Evolutionary conservation across 2,329 filamentous ascomycete genomes (phyloP), one percentile per base, ranked within the genome.

Genomic region (Alternaria triticina): DNA sequence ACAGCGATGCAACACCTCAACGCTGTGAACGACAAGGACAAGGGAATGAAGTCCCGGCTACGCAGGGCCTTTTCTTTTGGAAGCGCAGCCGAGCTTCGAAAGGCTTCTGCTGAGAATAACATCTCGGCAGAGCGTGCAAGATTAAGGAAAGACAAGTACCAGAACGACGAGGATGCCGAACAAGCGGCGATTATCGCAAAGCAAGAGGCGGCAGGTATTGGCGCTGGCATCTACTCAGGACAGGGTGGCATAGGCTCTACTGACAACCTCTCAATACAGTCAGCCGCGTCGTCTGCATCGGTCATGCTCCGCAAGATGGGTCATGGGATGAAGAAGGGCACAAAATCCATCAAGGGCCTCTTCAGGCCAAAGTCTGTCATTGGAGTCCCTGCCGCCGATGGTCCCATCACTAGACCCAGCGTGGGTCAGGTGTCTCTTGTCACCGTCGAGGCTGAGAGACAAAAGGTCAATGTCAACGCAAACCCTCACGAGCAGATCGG

Each of bases 231-330:
- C 70, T 99, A 99, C 78, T 92, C 91, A 23, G 92, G 93, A 13
- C 89, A 92, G 75, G 91, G 91, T 61, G 91, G 91, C 68, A 97
- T 98, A 77, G 91, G 93, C 13, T 99, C 96, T 5, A 98, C 93
- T 0, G 96, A 99, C 80, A 98, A 98, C 71, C 82, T 99, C 47
- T 96, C 93, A 13, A 93, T 96, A 67, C 95, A 92, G 1, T 96
- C 93, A 5, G 96, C 93, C 10, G 93, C 93, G 20, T 96, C 93
- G 7, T 96, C 93, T 20, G 93, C 93, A 33, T 96, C 93, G 28
- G 89, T 96, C 72, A 96, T 96, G 93, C 91, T 99, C 70, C 90
- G 96, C 57, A 99, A 99, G 84, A 99, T 99, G 96, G 96, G 96
- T 59, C 93, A 94, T 69, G 94, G 95, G n/a, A 91, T 98, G 89